Percentiles rank a stretch among this genome's conserved stretches.
Conservation (phyloP, 2,329 filamentous ascomycete genomes). For the Sarocladiaceae sp. region DNA sequence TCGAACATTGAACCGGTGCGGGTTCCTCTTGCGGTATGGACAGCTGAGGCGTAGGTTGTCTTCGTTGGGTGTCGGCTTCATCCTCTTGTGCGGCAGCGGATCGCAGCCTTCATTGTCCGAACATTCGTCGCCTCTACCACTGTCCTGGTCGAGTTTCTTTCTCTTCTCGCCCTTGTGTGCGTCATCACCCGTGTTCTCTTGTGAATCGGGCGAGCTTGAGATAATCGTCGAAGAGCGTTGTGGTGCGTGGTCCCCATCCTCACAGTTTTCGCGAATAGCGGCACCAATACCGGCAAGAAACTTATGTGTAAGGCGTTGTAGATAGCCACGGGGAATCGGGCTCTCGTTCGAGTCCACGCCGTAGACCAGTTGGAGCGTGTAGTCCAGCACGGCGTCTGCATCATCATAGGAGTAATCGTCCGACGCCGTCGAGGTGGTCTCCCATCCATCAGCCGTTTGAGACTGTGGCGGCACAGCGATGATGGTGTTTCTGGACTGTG, state of each 20-base stretch:
- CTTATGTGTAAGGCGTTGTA: constrained; percentile 24
- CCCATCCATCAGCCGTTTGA: constrained; percentile 11
- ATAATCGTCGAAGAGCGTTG: neutral
- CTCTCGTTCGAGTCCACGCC: constrained; percentile 29
- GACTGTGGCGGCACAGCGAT: constrained; percentile 4
- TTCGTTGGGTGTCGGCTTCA: constrained; percentile 24
- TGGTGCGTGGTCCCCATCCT: neutral
- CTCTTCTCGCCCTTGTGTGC: constrained; percentile 24
- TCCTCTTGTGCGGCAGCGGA: constrained; percentile 22
- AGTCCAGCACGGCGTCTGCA: constrained; percentile 27
- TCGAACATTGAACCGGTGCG: constrained; percentile 37
- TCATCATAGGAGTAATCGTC: constrained; percentile 28
- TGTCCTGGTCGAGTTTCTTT: constrained; percentile 31
- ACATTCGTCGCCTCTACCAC: constrained; percentile 22
- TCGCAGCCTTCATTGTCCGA: constrained; percentile 21
- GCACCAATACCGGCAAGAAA: neutral
- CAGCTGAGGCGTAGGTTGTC: constrained; percentile 35
- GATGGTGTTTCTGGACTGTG: constrained; percentile 13
- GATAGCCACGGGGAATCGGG: constrained; percentile 23
- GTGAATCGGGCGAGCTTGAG: neutral
- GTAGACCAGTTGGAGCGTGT: constrained; percentile 30
- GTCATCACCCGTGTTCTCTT: constrained; percentile 11
- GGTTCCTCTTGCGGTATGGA: constrained; percentile 38
- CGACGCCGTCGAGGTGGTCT: constrained; percentile 17
- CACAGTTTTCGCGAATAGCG: neutral